These are phyloP conservation scores for Elaeagnus macrophylla DNA, from an alignment of 306 rosid genomes.

Conservation along the genomic window DNA sequence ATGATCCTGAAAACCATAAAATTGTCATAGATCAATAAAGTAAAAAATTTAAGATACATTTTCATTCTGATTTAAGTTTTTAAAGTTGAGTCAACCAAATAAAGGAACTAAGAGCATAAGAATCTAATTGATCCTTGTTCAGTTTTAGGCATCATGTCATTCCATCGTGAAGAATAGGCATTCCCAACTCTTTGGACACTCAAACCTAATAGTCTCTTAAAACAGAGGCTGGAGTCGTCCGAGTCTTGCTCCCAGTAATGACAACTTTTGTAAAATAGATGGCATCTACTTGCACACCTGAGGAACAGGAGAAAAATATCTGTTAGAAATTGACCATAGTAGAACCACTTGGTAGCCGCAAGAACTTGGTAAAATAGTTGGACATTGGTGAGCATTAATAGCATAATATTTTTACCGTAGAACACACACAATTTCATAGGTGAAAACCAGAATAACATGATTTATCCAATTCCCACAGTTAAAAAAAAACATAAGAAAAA, in stretches of 20 bases:
- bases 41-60: no score
- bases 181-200: slow-evolving; percentile 52
- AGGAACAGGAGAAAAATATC: slow-evolving; percentile 12
- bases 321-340: slow-evolving; percentile 4
- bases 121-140: slow-evolving; percentile 13
- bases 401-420: no score
- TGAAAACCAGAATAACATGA: no score
- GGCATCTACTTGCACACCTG: slow-evolving; percentile 48
- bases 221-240: slow-evolving; percentile 42
- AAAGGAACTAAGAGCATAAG: no score
- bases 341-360: not conserved
- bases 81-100: no score
- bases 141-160: slow-evolving; percentile 26
- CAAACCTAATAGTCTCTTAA: slow-evolving; percentile 61
- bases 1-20: not conserved
- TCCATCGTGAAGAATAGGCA: slow-evolving; percentile 24
- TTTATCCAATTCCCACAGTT: no score
- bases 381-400: not conserved
- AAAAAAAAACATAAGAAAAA: no score
- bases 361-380: no score
- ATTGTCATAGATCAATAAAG: no score
- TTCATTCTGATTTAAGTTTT: no score
- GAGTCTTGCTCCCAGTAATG: slow-evolving; percentile 63
- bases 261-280: slow-evolving; percentile 54
- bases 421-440: not conserved